phyloP scores from a whole-genome alignment of 805 yeast genomes.

The Pichia nanzhaoensis region DNA sequence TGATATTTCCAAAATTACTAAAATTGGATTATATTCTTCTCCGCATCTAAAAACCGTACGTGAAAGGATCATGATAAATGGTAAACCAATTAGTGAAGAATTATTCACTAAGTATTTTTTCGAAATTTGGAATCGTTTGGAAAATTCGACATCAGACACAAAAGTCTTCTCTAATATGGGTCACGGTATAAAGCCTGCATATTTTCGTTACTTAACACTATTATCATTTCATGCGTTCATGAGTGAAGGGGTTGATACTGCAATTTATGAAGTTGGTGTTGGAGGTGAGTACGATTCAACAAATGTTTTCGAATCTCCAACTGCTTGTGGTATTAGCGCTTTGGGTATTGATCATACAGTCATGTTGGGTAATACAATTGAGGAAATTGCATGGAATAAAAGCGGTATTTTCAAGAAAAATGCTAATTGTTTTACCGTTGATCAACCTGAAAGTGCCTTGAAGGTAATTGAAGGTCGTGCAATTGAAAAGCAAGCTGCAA shows the following conservation, averaged over 20 bases:
- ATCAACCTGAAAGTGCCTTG: slow-evolving; percentile 46
- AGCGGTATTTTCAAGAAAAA: slow-evolving; percentile 80
- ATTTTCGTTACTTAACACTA: slow-evolving; percentile 84
- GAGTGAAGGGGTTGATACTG: slow-evolving; percentile 85
- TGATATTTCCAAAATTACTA: slow-evolving; percentile 32
- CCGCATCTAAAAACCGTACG: slow-evolving; percentile 93
- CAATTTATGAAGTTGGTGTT: slow-evolving; percentile 95
- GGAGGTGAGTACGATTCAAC: slow-evolving; percentile 99
- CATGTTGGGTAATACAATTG: slow-evolving; percentile 80
- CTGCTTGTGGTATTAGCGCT: slow-evolving; percentile 78
- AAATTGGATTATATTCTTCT: slow-evolving; percentile 90
- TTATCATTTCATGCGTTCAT: slow-evolving; percentile 86
- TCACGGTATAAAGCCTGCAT: slow-evolving; percentile 75
- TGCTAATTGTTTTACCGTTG: slow-evolving; percentile 61
- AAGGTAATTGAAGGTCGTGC: slow-evolving; percentile 61
- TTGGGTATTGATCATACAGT: slow-evolving; percentile 89
- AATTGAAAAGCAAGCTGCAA: slow-evolving; percentile 44
- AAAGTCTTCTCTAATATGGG: slow-evolving; percentile 66
- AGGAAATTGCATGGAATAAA: slow-evolving; percentile 92
- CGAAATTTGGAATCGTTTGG: slow-evolving; percentile 83
- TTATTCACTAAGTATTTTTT: slow-evolving; percentile 84
- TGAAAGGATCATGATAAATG: slow-evolving; percentile 85
- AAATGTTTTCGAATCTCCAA: slow-evolving; percentile 71
- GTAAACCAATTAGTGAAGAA: slow-evolving; percentile 74
- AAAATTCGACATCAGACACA: slow-evolving; percentile 44